Conservation (phyloP, 176 grass and related monocot genomes). For the Musa acuminata region DNA sequence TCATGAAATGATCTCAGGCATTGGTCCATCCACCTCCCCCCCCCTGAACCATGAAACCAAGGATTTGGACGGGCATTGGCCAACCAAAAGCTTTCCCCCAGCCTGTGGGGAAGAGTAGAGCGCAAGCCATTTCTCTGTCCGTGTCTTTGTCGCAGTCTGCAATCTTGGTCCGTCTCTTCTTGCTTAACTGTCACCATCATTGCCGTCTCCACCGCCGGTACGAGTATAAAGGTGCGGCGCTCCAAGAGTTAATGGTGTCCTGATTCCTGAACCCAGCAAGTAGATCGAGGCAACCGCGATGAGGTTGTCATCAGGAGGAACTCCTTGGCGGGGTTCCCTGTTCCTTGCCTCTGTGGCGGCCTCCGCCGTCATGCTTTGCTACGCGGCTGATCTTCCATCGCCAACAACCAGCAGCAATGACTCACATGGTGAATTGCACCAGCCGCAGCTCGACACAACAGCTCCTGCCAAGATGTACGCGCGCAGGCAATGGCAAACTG, state of each 20-base stretch:
- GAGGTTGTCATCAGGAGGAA: background rate
- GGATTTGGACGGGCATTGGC: background rate
- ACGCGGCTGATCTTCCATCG: background rate
- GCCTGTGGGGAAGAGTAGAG: conserved; percentile 38
- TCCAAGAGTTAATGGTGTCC: background rate
- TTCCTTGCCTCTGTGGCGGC: background rate
- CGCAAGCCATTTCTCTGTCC: conserved; percentile 36
- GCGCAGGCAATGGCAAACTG: background rate
- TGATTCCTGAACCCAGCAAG: background rate
- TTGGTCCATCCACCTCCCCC: too few relatives aligned
- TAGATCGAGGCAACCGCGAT: background rate
- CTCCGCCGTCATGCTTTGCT: background rate
- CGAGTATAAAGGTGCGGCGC: conserved; percentile 15
- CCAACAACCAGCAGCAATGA: too few relatives aligned
- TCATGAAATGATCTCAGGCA: background rate
- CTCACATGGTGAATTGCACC: background rate
- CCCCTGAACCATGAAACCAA: too few relatives aligned
- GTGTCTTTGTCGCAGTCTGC: too few relatives aligned
- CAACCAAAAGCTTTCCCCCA: background rate
- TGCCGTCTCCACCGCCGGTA: conserved; percentile 7
- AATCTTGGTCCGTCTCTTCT: background rate
- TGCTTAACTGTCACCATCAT: conserved; percentile 36
- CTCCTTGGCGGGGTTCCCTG: background rate
- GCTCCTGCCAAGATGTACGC: background rate
- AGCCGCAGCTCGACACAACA: too few relatives aligned